A percentile compares a stretch with the other conserved stretches of the same genome.
phyloP scores from a whole-genome alignment of 441 rosid genomes.

The Corymbia citriodora region DNA sequence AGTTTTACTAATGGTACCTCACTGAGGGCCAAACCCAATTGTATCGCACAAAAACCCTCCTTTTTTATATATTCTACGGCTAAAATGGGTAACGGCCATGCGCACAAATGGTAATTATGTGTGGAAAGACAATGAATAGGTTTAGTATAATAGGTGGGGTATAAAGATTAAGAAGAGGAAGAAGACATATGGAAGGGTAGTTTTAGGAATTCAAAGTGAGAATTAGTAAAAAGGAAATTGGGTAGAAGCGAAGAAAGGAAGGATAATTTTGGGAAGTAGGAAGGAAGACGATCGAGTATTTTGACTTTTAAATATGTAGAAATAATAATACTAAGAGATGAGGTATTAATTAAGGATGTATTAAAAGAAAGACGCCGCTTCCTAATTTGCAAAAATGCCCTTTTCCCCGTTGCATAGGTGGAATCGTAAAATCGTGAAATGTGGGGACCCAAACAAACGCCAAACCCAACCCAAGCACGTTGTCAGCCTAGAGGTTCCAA shows the following conservation, averaged over 20 bases:
- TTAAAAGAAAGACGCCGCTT: background rate
- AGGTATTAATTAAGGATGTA: background rate
- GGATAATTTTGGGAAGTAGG: background rate
- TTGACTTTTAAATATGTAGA: background rate
- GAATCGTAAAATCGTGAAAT: background rate
- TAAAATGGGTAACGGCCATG: background rate
- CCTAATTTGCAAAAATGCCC: background rate
- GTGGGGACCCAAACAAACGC: too few relatives aligned
- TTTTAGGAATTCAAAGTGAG: background rate
- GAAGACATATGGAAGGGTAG: background rate
- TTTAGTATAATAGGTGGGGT: background rate
- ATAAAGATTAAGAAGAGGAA: background rate
- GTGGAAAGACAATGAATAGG: background rate
- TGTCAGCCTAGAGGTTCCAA: background rate
- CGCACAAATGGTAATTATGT: background rate
- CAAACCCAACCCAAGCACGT: background rate
- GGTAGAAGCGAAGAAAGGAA: background rate
- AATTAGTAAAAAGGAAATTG: background rate
- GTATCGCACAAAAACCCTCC: background rate
- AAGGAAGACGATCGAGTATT: background rate
- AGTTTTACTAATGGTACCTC: background rate
- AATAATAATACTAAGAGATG: background rate
- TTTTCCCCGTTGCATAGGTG: background rate
- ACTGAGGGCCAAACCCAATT: background rate
- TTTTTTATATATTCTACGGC: background rate